Evolutionary conservation across 2,329 filamentous ascomycete species (phyloP).

Genomic region (Colletotrichum melonis): DNA sequence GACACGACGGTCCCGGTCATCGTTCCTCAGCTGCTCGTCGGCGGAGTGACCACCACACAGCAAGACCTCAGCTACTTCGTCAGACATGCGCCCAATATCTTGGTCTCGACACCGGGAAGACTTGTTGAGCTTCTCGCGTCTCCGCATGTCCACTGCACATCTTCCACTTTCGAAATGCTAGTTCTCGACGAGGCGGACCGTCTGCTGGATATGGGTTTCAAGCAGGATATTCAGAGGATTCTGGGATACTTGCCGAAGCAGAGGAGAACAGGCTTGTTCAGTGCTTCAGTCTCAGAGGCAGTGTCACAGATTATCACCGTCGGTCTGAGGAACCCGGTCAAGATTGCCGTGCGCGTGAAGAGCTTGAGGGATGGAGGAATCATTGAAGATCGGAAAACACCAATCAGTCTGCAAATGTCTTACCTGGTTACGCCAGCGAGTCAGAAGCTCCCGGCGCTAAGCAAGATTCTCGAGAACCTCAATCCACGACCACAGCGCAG

Average conservation of each 20-base stretch:
- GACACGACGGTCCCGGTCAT: constrained; percentile 63
- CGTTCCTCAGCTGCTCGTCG: constrained; percentile 88
- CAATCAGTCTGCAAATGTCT: constrained; percentile 91
- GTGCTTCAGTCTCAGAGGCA: constrained; percentile 94
- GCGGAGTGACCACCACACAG: constrained; percentile 80
- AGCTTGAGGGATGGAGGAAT: constrained; percentile 71
- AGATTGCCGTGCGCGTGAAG: constrained; percentile 94
- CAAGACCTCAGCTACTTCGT: constrained; percentile 91
- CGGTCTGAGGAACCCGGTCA: constrained; percentile 92
- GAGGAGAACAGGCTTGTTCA: constrained; percentile 91
- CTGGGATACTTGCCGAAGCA: constrained; percentile 90
- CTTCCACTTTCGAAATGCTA: constrained; percentile 90
- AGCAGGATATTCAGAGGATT: constrained; percentile 88
- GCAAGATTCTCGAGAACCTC: constrained; percentile 75
- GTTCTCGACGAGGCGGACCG: constrained; percentile 96
- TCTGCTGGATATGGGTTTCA: constrained; percentile 92
- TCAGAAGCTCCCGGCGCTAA: constrained; percentile 82
- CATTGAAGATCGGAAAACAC: constrained; percentile 85
- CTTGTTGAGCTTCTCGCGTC: constrained; percentile 89
- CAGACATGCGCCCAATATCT: constrained; percentile 84
- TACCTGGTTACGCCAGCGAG: constrained; percentile 81
- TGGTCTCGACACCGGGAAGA: constrained; percentile 91
- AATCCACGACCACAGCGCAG: constrained; percentile 83
- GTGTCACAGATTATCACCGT: constrained; percentile 93
- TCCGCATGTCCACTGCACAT: constrained; percentile 86